Percentiles rank a stretch among this genome's conserved stretches.
Evolutionary conservation across 225 moss, liverwort and hornwort genomes (phyloP).

Genomic region (Physcomitrium patens): DNA sequence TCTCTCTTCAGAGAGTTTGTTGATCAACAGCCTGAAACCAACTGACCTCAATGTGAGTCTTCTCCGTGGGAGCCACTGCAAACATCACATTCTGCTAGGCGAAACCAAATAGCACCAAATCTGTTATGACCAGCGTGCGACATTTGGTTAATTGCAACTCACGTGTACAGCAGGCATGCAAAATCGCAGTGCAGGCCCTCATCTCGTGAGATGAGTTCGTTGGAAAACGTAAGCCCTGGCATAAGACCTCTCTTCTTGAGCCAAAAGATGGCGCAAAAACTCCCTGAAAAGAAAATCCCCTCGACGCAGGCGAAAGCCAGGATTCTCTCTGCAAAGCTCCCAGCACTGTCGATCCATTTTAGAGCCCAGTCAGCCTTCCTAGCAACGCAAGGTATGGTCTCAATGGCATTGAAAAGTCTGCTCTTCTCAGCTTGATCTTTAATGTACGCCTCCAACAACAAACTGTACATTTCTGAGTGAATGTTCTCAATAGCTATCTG

Average conservation of each 20-base stretch:
- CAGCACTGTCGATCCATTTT: slow-evolving; percentile 40
- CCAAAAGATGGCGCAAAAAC: slow-evolving; percentile 97
- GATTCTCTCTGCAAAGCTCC: slow-evolving; percentile 83
- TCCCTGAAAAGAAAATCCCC: slow-evolving; percentile 95
- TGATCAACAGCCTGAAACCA: slow-evolving; percentile 62
- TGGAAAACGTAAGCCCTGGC: slow-evolving; percentile 94
- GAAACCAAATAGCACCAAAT: too few relatives aligned
- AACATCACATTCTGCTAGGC: too few relatives aligned
- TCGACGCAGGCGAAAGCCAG: slow-evolving; percentile 93
- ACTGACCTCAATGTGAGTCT: too few relatives aligned
- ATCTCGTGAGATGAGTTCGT: slow-evolving; percentile 92
- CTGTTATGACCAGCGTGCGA: too few relatives aligned
- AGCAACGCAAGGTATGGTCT: too few relatives aligned
- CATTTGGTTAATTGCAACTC: slow-evolving; percentile 1
- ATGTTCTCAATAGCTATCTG: slow-evolving; percentile 96
- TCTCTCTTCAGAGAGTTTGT: slow-evolving; percentile 66
- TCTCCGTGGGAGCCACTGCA: too few relatives aligned
- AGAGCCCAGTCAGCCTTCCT: too few relatives aligned
- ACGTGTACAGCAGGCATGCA: slow-evolving; percentile 84
- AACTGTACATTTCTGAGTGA: slow-evolving; percentile 95
- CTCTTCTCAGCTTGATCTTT: too few relatives aligned
- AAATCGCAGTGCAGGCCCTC: slow-evolving; percentile 95
- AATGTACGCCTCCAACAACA: slow-evolving; percentile 63
- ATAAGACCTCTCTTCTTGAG: slow-evolving; percentile 88
- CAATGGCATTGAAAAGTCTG: too few relatives aligned